Evolutionary conservation across 2,329 filamentous ascomycete genomes (phyloP).

Genomic region (Cyphellophora attinorum): DNA sequence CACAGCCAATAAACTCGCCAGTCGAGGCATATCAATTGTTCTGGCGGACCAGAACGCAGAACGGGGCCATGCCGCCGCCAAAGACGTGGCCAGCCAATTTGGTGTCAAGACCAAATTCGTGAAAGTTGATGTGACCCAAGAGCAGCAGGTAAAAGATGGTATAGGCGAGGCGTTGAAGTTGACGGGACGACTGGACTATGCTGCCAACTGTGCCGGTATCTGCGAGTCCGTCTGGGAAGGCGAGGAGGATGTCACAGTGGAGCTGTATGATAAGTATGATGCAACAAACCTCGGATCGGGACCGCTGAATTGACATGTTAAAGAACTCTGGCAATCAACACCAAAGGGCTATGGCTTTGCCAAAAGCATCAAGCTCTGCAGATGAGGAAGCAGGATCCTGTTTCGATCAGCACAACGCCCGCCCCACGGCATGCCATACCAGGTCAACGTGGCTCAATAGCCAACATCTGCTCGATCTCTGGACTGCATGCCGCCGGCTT

Average conservation of each 20-base stretch:
- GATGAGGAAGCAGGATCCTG: slow-evolving; percentile 11
- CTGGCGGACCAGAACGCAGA: slow-evolving; percentile 18
- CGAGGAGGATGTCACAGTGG: slow-evolving; percentile 11
- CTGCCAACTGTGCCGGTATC: slow-evolving; percentile 13
- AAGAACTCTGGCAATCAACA: slow-evolving; percentile 11
- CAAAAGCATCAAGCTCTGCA: slow-evolving; percentile 13
- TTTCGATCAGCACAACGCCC: slow-evolving; percentile 6
- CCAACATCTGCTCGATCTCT: slow-evolving; percentile 11
- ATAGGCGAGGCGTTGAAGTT: slow-evolving; percentile 6
- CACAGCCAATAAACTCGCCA: slow-evolving; percentile 30
- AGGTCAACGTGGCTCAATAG: slow-evolving; percentile 11
- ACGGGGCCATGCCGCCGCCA: slow-evolving; percentile 3
- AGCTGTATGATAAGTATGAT: slow-evolving; percentile 9
- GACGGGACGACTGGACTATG: slow-evolving; percentile 13
- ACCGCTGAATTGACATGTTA: neutral
- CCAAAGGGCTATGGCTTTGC: slow-evolving; percentile 10
- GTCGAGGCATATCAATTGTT: slow-evolving; percentile 32
- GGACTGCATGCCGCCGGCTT: slow-evolving; percentile 9
- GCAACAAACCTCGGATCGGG: too few species aligned
- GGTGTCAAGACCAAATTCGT: slow-evolving; percentile 11
- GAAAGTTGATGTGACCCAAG: slow-evolving; percentile 12
- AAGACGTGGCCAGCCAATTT: slow-evolving; percentile 9
- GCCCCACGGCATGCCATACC: slow-evolving; percentile 5
- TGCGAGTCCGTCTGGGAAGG: slow-evolving; percentile 11
- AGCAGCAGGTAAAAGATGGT: slow-evolving; percentile 11